phyloP scores from a whole-genome alignment of 140 eudicot genomes.

The Eryngium alpinum region DNA sequence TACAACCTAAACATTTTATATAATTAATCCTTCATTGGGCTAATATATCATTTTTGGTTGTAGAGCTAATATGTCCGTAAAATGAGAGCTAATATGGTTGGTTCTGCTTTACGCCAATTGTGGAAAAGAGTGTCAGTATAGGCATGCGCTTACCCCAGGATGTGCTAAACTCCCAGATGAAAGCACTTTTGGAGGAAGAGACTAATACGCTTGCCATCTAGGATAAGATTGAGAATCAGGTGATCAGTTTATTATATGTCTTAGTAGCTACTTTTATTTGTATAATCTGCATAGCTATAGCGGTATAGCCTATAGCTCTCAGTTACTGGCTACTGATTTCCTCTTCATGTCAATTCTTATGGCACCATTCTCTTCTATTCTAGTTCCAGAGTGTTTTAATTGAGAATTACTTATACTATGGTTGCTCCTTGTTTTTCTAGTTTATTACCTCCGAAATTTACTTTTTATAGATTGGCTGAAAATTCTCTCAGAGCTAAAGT shows the following conservation, averaged over 20 bases:
- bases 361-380: neutral
- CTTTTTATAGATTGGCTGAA: neutral
- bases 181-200: slow-evolving; percentile 90
- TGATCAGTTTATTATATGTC: slow-evolving; percentile 9
- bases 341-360: neutral
- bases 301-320: neutral
- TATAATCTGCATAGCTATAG: neutral
- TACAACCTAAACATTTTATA: too few species aligned
- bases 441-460: too few species aligned
- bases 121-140: slow-evolving; percentile 49
- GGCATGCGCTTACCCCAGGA: slow-evolving; percentile 69
- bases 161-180: slow-evolving; percentile 86
- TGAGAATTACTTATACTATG: neutral
- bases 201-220: slow-evolving; percentile 67
- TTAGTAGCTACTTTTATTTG: neutral
- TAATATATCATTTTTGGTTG: too few species aligned
- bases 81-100: slow-evolving; percentile 66
- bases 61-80: too few species aligned
- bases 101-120: slow-evolving; percentile 67
- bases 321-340: neutral
- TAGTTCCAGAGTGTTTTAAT: neutral
- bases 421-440: neutral
- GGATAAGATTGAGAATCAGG: slow-evolving; percentile 95
- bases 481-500: slow-evolving; percentile 60
- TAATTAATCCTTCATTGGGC: too few species aligned